phyloP scores from a whole-genome alignment of 2,329 filamentous ascomycete genomes.

The Calycina marina region DNA sequence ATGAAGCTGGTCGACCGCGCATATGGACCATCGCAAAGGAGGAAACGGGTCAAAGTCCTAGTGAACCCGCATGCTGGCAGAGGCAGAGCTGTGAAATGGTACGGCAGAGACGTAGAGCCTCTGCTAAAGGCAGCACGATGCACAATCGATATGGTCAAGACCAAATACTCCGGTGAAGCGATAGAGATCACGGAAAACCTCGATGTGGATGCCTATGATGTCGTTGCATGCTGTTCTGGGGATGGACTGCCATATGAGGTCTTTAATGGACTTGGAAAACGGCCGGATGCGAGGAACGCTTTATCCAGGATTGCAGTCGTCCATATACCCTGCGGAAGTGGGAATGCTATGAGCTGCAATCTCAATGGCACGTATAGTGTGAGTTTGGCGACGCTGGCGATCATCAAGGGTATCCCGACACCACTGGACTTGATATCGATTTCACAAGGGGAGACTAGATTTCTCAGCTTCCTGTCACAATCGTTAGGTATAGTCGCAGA shows the following conservation, averaged over 20 bases:
- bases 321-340: slow-evolving; percentile 82
- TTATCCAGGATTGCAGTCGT: slow-evolving; percentile 66
- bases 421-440: slow-evolving; percentile 77
- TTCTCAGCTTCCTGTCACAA: slow-evolving; percentile 82
- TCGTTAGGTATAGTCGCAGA: slow-evolving; percentile 83
- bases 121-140: slow-evolving; percentile 73
- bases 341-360: slow-evolving; percentile 88
- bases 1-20: slow-evolving; percentile 50
- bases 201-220: slow-evolving; percentile 69
- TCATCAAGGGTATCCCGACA: slow-evolving; percentile 78
- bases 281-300: slow-evolving; percentile 59
- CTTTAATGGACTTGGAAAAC: slow-evolving; percentile 78
- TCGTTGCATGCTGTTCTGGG: slow-evolving; percentile 77
- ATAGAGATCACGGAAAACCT: slow-evolving; percentile 60
- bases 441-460: slow-evolving; percentile 62
- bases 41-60: slow-evolving; percentile 72
- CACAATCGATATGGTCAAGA: slow-evolving; percentile 57
- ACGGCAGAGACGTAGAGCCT: slow-evolving; percentile 61
- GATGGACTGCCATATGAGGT: slow-evolving; percentile 88
- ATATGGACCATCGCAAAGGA: slow-evolving; percentile 53
- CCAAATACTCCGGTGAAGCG: slow-evolving; percentile 62
- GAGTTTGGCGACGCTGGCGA: slow-evolving; percentile 62
- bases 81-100: slow-evolving; percentile 59
- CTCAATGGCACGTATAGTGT: slow-evolving; percentile 67
- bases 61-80: slow-evolving; percentile 87